Base-by-base conservation (phyloP, 2,329 filamentous ascomycete genomes). In the Emergomyces africanus region DNA sequence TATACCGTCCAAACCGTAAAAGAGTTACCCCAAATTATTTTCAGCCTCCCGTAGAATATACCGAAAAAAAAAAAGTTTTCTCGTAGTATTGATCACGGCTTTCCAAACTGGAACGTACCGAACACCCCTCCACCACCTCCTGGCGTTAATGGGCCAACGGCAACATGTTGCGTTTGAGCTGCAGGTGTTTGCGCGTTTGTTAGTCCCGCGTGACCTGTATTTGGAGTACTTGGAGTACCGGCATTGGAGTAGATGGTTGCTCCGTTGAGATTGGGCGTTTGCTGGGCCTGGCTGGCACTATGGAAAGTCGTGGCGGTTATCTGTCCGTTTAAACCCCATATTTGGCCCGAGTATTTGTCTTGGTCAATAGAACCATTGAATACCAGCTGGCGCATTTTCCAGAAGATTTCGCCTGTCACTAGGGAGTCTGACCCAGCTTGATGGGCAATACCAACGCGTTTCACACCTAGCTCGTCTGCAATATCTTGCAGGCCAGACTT, bases 401-500 rank as follows among this genome's bases (percentile, higher is more conserved):
- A 99, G 75, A 96, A 99, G 35, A 96, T 90, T 66, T 88, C 87
- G 54, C 94, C 94, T 0, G 94, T 99, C 35, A 99, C 82, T 66
- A 96, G 83, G 23, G 90, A 92, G 73, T 99, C 94, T 0, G 89
- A 95, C 33, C 92, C 94, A 44, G 91, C 94, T 70, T 95, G 91
- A 72, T 99, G 94, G 57, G 90, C 88, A 39, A 85, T 83, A 12
- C 94, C 94, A 37, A 95, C 80, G 54, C 94, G 85, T 75, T 94
- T 90, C 60, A 96, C 87, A 68, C 90, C 92, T 62, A 99, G 83
- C 61, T 91, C 89, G 64, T 97, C 92, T 14, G 92, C 92, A 64
- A 97, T 89, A 72, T 94, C 90, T 72, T 96, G 91, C 18, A 99
- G 81, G 1, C 90, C 90, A 1, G 89, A 92, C 72, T 96, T 96